Conservation (phyloP, 345 rosid genomes). For the Corchorus capsularis region DNA sequence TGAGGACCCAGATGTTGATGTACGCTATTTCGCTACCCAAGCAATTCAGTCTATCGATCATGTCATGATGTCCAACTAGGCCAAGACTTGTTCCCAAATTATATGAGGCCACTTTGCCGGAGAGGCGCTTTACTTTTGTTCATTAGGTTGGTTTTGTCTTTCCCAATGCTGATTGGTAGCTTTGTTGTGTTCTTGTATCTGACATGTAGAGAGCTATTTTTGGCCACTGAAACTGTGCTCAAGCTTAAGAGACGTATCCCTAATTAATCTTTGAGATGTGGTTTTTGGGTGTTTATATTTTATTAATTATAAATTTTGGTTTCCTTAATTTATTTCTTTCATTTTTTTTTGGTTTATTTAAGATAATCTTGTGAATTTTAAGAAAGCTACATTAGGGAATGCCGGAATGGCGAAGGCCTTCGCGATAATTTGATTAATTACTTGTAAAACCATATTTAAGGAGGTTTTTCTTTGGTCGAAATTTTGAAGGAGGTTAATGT, state of each 20-base stretch:
- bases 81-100: not conserved
- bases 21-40: conserved; percentile 77
- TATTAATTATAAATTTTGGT: too few relatives aligned
- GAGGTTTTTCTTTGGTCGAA: too few relatives aligned
- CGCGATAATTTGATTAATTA: too few relatives aligned
- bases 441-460: too few relatives aligned
- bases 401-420: too few relatives aligned
- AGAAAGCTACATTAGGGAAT: too few relatives aligned
- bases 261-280: conserved; percentile 10
- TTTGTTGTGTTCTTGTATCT: not conserved
- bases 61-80: conserved; percentile 74
- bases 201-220: not conserved
- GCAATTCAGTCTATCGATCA: conserved; percentile 80
- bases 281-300: not conserved
- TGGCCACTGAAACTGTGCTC: not conserved
- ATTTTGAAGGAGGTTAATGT: too few relatives aligned
- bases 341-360: too few relatives aligned
- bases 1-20: conserved; percentile 95
- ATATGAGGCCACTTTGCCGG: not conserved
- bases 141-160: not conserved
- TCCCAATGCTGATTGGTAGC: too few relatives aligned
- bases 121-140: not conserved
- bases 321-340: too few relatives aligned
- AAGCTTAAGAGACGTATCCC: not conserved
- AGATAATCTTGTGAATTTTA: too few relatives aligned